Base-by-base conservation (phyloP, 345 rosid genomes). In the Aquilaria malaccensis region DNA sequence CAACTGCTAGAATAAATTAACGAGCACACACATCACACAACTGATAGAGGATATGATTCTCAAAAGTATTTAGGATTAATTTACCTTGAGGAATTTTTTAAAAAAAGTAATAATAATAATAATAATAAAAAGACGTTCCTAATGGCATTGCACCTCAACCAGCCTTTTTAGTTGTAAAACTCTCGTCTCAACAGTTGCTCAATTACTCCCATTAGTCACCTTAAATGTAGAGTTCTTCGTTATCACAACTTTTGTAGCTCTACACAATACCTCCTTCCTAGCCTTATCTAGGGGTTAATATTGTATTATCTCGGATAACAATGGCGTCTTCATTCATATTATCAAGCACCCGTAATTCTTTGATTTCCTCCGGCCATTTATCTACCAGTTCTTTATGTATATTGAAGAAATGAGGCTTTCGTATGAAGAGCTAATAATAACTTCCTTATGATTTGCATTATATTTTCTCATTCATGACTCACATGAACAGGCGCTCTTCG, bases 361-460 rank as follows among this genome's bases (percentile, higher is more conserved):
- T 85, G 64, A 88, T 80, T 79, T 90, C 91, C 30, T 86, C 90
- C 65, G 83, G 95, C 96, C 97, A 94, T 74, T 82, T 88, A 69
- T 85, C 93, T 56, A 86, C 76, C 45, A 81, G 81, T 66, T 94
- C 96, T 83, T 74, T 85, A 63, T 88, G 91, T 55, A 88, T 74
- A 85, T 91, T 90, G 80, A 33, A 56, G 49, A 3, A 55, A 37
- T 37, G 43, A 9, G 43, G 1, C 7, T 37, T 37, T 37, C 7
- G 2, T 22, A 1, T 37, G 43, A 9, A 49, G 10, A 11, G 11
- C 10, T 9, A 7, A 3, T 5, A 11, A 49, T 49, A 49, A 49
- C 15, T n/a, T 49, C 13, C 0, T 3, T 11, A 49, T 7, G 52
- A 49, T 49, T 11, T 9, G 10, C 12, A 49, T 11, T 5, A 12